These are phyloP conservation scores for Claviceps fusiformis DNA, from an alignment of 2,329 filamentous ascomycete species.

Conservation along the genomic window DNA sequence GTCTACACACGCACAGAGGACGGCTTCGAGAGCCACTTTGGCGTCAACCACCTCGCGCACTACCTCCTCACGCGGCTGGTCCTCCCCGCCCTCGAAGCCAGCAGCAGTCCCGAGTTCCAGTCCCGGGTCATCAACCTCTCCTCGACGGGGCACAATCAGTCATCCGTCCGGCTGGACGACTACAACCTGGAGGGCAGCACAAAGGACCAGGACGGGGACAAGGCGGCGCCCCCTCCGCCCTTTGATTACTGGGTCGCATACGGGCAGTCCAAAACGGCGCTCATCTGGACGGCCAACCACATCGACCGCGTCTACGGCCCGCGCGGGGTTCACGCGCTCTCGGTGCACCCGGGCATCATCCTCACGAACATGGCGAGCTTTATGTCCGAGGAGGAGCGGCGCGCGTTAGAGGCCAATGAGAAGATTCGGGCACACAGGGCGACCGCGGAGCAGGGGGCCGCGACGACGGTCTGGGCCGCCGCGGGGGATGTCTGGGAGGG, in stretches of 20 bases:
- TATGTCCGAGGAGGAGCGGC: background rate
- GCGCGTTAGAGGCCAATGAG: background rate
- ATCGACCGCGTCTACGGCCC: slow-evolving; percentile 32
- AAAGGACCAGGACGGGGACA: background rate
- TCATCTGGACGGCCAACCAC: slow-evolving; percentile 34
- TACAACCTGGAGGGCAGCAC: background rate
- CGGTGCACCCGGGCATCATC: slow-evolving; percentile 23
- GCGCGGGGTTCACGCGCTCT: slow-evolving; percentile 24
- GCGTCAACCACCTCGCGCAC: slow-evolving; percentile 37
- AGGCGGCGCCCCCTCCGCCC: background rate
- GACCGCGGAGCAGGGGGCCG: slow-evolving; percentile 27
- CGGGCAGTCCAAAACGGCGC: slow-evolving; percentile 34
- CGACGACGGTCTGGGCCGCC: slow-evolving; percentile 32
- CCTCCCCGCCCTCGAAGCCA: slow-evolving; percentile 10
- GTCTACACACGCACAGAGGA: background rate
- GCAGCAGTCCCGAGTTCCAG: slow-evolving; percentile 31
- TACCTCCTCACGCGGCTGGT: slow-evolving; percentile 34
- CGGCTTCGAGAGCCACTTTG: slow-evolving; percentile 28
- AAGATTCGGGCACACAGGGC: background rate
- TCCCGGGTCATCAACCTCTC: slow-evolving; percentile 21
- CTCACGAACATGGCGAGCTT: background rate
- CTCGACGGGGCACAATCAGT: slow-evolving; percentile 1
- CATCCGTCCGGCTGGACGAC: background rate
- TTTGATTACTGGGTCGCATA: slow-evolving; percentile 25
- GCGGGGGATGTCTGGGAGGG: slow-evolving; percentile 27